Conservation (phyloP, 805 yeast genomes). For the Metschnikowia corniflorae region DNA sequence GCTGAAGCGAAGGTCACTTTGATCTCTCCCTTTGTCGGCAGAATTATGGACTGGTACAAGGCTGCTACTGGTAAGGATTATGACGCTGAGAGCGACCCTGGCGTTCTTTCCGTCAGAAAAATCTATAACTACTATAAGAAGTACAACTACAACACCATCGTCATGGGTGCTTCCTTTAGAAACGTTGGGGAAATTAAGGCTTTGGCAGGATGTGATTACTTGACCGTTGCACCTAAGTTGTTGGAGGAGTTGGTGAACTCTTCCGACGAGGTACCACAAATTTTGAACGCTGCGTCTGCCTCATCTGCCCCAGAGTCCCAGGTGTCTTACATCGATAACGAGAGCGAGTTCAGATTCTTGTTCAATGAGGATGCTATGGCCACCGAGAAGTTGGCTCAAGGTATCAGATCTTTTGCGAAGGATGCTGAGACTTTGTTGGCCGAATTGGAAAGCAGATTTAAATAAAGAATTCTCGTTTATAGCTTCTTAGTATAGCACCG, state of each 20-base stretch:
- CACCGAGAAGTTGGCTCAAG: constrained; percentile 94
- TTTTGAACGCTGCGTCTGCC: constrained; percentile 61
- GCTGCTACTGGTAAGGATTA: constrained; percentile 87
- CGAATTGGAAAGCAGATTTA: constrained; percentile 58
- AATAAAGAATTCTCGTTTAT: too few relatives aligned
- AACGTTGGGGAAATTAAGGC: constrained; percentile 93
- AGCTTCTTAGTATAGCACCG: too few relatives aligned
- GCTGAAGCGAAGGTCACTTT: constrained; percentile 96
- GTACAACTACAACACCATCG: constrained; percentile 92
- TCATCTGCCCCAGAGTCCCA: constrained; percentile 50
- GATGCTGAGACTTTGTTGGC: constrained; percentile 79
- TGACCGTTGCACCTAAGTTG: constrained; percentile 91
- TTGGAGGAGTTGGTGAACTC: constrained; percentile 86
- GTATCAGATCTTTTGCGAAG: constrained; percentile 95
- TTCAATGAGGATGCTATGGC: constrained; percentile 98
- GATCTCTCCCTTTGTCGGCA: constrained; percentile 98
- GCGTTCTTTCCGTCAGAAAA: constrained; percentile 83
- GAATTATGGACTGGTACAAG: constrained; percentile 98
- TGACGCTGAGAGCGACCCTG: constrained; percentile 80
- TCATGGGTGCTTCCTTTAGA: constrained; percentile 99
- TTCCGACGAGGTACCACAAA: constrained; percentile 71
- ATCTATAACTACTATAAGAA: constrained; percentile 98
- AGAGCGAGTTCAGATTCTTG: constrained; percentile 82
- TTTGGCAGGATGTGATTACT: constrained; percentile 93
- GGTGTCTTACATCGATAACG: constrained; percentile 80